Percentiles rank a stretch among this genome's conserved stretches.
These are phyloP conservation scores for Vaccinium corymbosum DNA, from an alignment of 148 eudicot genomes.

Conservation along the genomic window DNA sequence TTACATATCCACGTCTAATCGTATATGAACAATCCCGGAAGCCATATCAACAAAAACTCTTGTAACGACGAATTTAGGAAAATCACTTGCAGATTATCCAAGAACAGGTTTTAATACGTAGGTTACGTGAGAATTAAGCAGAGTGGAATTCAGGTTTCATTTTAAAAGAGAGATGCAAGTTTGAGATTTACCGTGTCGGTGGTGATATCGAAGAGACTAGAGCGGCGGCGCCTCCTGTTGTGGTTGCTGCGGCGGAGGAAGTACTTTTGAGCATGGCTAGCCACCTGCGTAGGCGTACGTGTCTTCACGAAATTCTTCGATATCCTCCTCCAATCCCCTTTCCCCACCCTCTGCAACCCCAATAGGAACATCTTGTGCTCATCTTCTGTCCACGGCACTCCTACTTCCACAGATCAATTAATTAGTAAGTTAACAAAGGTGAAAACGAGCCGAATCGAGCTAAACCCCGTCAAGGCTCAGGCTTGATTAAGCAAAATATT, in stretches of 20 bases:
- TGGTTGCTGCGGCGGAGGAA: slow-evolving; percentile 67
- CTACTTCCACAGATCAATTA: slow-evolving; percentile 23
- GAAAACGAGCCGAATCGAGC: background rate
- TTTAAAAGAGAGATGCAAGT: background rate
- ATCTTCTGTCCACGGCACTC: slow-evolving; percentile 80
- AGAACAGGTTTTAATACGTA: background rate
- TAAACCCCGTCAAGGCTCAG: background rate
- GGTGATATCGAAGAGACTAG: slow-evolving; percentile 86
- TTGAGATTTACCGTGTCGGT: slow-evolving; percentile 52
- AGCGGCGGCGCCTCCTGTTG: slow-evolving; percentile 70
- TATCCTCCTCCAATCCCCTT: slow-evolving; percentile 93
- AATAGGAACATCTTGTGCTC: slow-evolving; percentile 64
- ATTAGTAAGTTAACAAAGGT: background rate
- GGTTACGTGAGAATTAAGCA: too few species aligned
- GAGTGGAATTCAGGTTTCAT: background rate
- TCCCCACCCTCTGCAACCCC: slow-evolving; percentile 68
- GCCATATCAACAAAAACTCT: too few species aligned
- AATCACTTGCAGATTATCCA: background rate
- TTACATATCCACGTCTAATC: too few species aligned
- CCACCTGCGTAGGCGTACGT: slow-evolving; percentile 89
- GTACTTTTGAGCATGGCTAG: slow-evolving; percentile 90
- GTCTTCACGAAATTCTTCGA: slow-evolving; percentile 78
- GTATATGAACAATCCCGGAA: too few species aligned
- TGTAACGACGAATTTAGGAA: too few species aligned
- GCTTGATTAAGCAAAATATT: too few species aligned